These are phyloP conservation scores for Colletotrichum coccodes DNA, from an alignment of 2,329 filamentous ascomycete genomes.

Conservation along the genomic window DNA sequence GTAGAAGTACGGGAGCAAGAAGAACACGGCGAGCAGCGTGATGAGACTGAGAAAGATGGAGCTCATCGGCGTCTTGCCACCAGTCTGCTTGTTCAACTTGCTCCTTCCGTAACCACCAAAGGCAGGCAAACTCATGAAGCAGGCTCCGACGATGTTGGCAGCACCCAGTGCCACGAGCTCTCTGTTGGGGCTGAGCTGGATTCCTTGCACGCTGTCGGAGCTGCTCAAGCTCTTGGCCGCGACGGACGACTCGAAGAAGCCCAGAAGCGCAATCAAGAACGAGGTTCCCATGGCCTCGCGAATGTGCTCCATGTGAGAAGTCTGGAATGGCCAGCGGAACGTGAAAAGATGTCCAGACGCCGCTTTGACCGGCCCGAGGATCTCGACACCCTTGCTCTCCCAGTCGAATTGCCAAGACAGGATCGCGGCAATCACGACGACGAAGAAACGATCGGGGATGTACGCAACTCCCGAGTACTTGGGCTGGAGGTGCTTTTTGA, in stretches of 20 bases:
- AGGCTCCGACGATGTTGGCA: conserved; percentile 89
- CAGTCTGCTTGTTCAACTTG: conserved; percentile 93
- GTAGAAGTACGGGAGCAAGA: conserved; percentile 90
- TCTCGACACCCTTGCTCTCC: conserved; percentile 81
- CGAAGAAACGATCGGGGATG: conserved; percentile 88
- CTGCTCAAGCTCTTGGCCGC: conserved; percentile 90
- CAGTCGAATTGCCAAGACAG: conserved; percentile 82
- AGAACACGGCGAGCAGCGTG: conserved; percentile 82
- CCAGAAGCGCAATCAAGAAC: conserved; percentile 91
- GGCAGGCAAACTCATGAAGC: conserved; percentile 91
- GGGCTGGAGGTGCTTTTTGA: conserved; percentile 84
- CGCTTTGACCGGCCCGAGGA: conserved; percentile 85
- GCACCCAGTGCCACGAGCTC: conserved; percentile 92
- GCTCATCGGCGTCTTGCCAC: conserved; percentile 92
- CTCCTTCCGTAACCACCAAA: conserved; percentile 97
- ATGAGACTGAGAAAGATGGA: conserved; percentile 87
- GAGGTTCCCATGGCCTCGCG: conserved; percentile 89
- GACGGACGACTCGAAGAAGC: conserved; percentile 98
- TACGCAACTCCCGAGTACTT: conserved; percentile 85
- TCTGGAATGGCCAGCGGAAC: conserved; percentile 87
- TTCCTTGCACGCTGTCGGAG: conserved; percentile 76
- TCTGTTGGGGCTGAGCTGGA: conserved; percentile 88
- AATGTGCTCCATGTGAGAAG: conserved; percentile 81
- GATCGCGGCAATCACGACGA: conserved; percentile 86
- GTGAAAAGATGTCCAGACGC: conserved; percentile 77